Evolutionary conservation across 2,329 filamentous ascomycete species (phyloP).

Genomic region (Fusarium bactridioides): DNA sequence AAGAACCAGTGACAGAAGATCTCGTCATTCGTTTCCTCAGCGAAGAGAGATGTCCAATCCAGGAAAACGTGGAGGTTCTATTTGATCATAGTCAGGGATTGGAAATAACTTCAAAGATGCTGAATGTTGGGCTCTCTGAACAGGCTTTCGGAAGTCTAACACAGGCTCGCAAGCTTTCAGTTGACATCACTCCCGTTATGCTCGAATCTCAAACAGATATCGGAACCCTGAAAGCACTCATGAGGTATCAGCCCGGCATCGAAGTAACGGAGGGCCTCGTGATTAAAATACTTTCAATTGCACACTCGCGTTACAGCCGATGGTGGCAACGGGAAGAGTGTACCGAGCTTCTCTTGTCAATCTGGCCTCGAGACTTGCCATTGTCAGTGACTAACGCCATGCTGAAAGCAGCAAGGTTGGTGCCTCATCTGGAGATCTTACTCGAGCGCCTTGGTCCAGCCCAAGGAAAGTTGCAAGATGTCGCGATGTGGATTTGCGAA

Average conservation of each 20-base stretch:
- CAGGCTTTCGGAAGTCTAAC: not conserved
- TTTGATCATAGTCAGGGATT: not conserved
- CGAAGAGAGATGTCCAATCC: not conserved
- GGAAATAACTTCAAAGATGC: not conserved
- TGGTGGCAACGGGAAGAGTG: not conserved
- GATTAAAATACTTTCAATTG: not conserved
- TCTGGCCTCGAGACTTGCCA: not conserved
- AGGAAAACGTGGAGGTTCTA: not conserved
- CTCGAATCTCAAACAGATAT: not conserved
- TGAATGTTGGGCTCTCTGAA: not conserved
- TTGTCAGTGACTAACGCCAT: not conserved
- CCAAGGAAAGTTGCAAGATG: not conserved
- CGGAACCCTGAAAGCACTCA: not conserved
- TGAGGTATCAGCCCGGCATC: not conserved
- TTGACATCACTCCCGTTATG: not conserved
- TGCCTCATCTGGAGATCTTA: not conserved
- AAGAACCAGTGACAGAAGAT: not conserved
- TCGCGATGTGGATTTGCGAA: not conserved
- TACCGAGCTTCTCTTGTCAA: not conserved
- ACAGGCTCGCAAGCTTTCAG: not conserved
- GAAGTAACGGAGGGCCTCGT: not conserved
- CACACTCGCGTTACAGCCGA: not conserved
- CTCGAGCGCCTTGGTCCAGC: not conserved
- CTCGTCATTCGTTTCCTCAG: not conserved
- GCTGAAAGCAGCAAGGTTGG: not conserved